Evolutionary conservation across 495 filamentous ascomycete species (phyloP).

Genomic region (Daldinia caldariorum): DNA sequence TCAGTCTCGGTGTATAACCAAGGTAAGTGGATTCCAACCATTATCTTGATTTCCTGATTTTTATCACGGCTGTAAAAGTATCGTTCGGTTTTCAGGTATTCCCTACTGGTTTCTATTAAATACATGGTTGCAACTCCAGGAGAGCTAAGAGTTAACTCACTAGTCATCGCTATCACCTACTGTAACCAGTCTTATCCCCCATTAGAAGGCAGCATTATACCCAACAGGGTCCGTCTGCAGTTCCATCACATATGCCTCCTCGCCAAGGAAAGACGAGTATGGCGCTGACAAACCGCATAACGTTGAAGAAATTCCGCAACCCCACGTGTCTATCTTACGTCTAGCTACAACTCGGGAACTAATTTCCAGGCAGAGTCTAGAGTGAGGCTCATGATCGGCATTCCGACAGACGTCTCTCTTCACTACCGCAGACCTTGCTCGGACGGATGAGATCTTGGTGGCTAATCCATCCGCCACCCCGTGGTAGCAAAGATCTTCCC

Average conservation of each 20-base stretch:
- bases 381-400: conserved; percentile 44
- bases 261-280: conserved; percentile 29
- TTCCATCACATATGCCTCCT: conserved; percentile 42
- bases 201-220: conserved; percentile 37
- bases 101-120: conserved; percentile 35
- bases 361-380: conserved; percentile 29
- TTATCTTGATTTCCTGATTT: conserved; percentile 1
- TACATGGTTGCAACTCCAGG: conserved; percentile 32
- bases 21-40: conserved; percentile 12
- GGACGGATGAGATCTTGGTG: conserved; percentile 28
- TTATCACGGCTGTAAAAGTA: conserved; percentile 4
- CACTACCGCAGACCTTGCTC: conserved; percentile 25
- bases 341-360: conserved; percentile 37
- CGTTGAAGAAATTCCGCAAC: conserved; percentile 17
- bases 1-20: conserved; percentile 19
- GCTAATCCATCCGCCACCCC: not conserved
- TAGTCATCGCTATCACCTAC: conserved; percentile 38
- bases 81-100: conserved; percentile 22
- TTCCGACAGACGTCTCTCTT: conserved; percentile 17
- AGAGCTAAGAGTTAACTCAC: conserved; percentile 8
- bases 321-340: conserved; percentile 39
- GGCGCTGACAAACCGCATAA: conserved; percentile 29
- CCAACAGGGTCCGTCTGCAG: conserved; percentile 37
- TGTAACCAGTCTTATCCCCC: conserved; percentile 35
- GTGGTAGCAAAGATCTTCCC: conserved; percentile 16